A percentile compares a stretch with the other conserved stretches of the same genome.
phyloP scores from a whole-genome alignment of 176 grass and related monocot genomes.

The Ensete glaucum region DNA sequence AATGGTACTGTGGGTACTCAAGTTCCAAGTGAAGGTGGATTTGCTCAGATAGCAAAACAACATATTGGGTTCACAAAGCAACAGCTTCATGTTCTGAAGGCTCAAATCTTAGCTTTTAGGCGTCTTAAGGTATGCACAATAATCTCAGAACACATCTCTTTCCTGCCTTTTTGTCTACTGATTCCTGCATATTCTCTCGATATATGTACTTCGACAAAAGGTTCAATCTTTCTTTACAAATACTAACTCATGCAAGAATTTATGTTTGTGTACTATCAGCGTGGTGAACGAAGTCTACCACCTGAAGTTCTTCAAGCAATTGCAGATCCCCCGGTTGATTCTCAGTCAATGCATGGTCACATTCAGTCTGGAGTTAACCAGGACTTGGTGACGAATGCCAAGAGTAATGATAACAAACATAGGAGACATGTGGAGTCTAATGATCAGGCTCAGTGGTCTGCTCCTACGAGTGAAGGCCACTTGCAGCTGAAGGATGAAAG shows the following conservation, averaged over 20 bases:
- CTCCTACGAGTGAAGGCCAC: conserved; percentile 23
- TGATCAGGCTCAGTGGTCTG: conserved; percentile 33
- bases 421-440: conserved; percentile 32
- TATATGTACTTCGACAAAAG: not conserved
- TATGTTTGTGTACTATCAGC: conserved; percentile 27
- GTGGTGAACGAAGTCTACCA: conserved; percentile 70
- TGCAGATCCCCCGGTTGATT: conserved; percentile 30
- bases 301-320: conserved; percentile 86
- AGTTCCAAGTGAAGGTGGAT: conserved; percentile 31
- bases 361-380: conserved; percentile 21
- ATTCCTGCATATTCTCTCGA: too few species aligned
- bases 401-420: conserved; percentile 29
- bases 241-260: not conserved
- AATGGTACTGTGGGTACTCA: conserved; percentile 28
- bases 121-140: conserved; percentile 67
- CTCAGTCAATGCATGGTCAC: conserved; percentile 30
- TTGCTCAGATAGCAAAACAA: conserved; percentile 18
- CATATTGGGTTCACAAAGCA: conserved; percentile 64
- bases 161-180: not conserved
- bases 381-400: conserved; percentile 19
- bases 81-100: conserved; percentile 95
- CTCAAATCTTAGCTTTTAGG: conserved; percentile 98
- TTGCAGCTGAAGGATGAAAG: conserved; percentile 52
- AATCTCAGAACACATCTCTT: not conserved
- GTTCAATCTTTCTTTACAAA: not conserved